Base-by-base conservation (phyloP, 768 basidiomycete genomes). In the Hemileccinum impolitum region DNA sequence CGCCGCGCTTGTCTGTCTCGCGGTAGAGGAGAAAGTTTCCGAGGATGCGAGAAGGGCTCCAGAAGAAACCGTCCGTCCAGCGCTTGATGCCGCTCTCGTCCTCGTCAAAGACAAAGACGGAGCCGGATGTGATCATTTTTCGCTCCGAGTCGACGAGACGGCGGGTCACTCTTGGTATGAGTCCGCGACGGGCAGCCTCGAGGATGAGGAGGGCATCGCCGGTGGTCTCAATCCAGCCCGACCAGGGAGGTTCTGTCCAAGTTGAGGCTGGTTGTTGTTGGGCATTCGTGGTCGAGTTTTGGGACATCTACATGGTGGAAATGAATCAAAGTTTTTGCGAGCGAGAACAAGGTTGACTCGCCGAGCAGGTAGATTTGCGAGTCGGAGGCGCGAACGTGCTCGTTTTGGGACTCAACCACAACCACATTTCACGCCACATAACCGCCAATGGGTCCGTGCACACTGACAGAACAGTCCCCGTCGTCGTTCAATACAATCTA, bases 51-150 rank as follows among this genome's bases (percentile, higher is more conserved):
- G 85, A 88, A 0, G 94, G 94, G 57, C 87, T 90, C 94, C 94
- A 96, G 65, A 88, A 87, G 65, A 90, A 85, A n/a, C 94, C 93
- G 70, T 98, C 94, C 2, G 94, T 98, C 90, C 94, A 96, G 38
- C 94, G 80, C 73, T 94, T 95, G 73, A 98, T 98, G 23, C 94
- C 93, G 61, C 90, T 92, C 71, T 95, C 93, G 60, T 92, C 87
- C 73, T 96, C 94, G 68, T 98, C 92, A 63, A 96, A 98, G 56
- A 96, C 94, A 60, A 97, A 98, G 11, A 98, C 92, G 7, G 88
- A 89, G 48, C 94, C 94, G 6, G 86, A 89, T 15, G 85, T 85
- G 65, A 98, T 94, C 85, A 95, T 90, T 62, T 83, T 86, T 49
- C 92, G 81, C 68, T 98, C 94, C 28, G 88, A 79, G 65, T 96